A percentile compares a stretch with the other conserved stretches of the same genome.
Conservation (phyloP, 78 protist genomes). For the Pelomyxa schiedti region DNA sequence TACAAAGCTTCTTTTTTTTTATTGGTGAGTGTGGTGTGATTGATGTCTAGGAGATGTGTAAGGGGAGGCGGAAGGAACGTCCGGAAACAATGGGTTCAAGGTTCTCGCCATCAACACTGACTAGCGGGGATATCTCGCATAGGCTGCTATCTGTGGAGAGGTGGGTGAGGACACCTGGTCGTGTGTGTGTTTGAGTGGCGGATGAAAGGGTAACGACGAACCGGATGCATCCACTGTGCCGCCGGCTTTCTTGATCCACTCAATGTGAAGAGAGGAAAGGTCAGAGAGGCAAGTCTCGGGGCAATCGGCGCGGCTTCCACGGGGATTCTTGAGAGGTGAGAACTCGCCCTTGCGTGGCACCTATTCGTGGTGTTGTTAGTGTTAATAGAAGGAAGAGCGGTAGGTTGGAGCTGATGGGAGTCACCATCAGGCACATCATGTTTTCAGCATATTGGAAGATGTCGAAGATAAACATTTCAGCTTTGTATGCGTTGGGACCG, state of each 20-base stretch:
- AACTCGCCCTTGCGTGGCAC: slow-evolving; percentile 57
- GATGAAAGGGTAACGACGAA: neutral
- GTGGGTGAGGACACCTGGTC: no score
- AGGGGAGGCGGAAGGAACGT: neutral
- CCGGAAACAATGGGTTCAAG: neutral
- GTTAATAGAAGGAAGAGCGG: neutral
- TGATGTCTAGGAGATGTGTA: neutral
- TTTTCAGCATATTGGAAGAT: slow-evolving; percentile 54
- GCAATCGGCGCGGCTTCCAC: slow-evolving; percentile 46
- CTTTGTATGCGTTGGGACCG: slow-evolving; percentile 54
- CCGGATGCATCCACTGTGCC: slow-evolving; percentile 21
- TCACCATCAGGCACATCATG: slow-evolving; percentile 6
- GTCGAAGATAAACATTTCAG: slow-evolving; percentile 89
- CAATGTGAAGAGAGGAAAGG: slow-evolving; percentile 16
- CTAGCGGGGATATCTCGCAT: neutral
- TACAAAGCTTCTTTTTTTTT: no score
- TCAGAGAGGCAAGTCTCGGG: slow-evolving; percentile 57
- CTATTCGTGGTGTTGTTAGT: slow-evolving; percentile 4
- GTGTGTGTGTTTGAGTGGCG: no score
- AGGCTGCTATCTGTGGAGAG: neutral
- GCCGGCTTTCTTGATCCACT: slow-evolving; percentile 31
- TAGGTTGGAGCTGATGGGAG: neutral
- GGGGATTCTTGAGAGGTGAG: slow-evolving; percentile 64
- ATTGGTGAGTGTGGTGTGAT: no score
- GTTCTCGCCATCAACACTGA: neutral